These are phyloP conservation scores for Trametes gibbosa DNA, from an alignment of 768 basidiomycete species.

Conservation along the genomic window DNA sequence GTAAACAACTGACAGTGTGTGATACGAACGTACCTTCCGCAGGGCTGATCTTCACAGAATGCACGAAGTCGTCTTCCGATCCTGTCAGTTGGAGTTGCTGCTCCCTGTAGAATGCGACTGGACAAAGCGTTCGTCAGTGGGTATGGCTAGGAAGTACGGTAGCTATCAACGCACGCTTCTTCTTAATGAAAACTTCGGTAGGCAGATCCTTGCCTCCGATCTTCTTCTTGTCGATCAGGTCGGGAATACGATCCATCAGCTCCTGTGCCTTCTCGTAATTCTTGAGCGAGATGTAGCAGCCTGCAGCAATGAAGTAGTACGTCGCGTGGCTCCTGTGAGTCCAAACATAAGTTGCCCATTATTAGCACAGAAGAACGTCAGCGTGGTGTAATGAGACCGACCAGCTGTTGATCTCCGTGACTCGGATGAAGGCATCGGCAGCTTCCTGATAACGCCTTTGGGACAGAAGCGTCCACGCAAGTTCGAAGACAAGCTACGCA, in stretches of 20 bases:
- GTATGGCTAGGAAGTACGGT: background rate
- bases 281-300: slow-evolving; percentile 61
- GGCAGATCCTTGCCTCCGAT: slow-evolving; percentile 67
- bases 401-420: slow-evolving; percentile 73
- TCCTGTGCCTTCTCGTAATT: slow-evolving; percentile 57
- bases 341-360: background rate
- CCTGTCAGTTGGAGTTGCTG: slow-evolving; percentile 60
- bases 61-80: slow-evolving; percentile 47
- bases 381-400: slow-evolving; percentile 25
- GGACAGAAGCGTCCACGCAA: slow-evolving; percentile 72
- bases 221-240: slow-evolving; percentile 56
- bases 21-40: slow-evolving; percentile 57
- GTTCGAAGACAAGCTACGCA: slow-evolving; percentile 71
- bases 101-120: slow-evolving; percentile 73
- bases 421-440: slow-evolving; percentile 60
- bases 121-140: background rate
- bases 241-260: slow-evolving; percentile 61
- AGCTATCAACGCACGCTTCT: slow-evolving; percentile 52
- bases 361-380: background rate
- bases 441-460: slow-evolving; percentile 64
- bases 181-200: slow-evolving; percentile 74
- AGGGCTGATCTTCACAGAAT: slow-evolving; percentile 61
- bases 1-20: background rate
- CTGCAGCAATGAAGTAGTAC: slow-evolving; percentile 76
- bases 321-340: slow-evolving; percentile 67